A percentile compares a stretch with the other conserved stretches of the same genome.
Evolutionary conservation across 768 basidiomycete species (phyloP).

Genomic region (Hericium coralloides): DNA sequence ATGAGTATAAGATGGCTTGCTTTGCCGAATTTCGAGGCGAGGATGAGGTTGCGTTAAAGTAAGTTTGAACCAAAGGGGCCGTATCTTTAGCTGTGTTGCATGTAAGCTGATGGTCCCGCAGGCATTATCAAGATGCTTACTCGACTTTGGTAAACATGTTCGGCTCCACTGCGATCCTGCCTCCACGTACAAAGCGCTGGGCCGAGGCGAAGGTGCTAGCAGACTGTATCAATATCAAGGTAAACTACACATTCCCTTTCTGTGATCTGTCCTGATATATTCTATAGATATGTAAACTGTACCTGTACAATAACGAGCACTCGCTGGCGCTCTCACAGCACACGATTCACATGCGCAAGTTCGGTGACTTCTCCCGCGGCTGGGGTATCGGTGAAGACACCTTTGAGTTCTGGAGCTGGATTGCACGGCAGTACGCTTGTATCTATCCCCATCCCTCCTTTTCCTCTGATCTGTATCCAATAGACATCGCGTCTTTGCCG

Average conservation of each 20-base stretch:
- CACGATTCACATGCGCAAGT: slow-evolving; percentile 75
- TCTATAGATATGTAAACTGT: slow-evolving; percentile 75
- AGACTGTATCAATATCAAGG: slow-evolving; percentile 89
- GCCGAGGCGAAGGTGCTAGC: slow-evolving; percentile 96
- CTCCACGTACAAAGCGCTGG: slow-evolving; percentile 94
- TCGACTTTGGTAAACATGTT: slow-evolving; percentile 80
- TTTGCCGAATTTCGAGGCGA: slow-evolving; percentile 95
- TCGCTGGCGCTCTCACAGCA: slow-evolving; percentile 75
- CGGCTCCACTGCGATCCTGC: slow-evolving; percentile 74
- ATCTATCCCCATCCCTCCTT: not conserved
- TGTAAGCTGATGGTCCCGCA: slow-evolving; percentile 20
- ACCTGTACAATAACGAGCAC: slow-evolving; percentile 86
- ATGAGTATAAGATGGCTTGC: slow-evolving; percentile 95
- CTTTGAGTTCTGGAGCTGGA: slow-evolving; percentile 97
- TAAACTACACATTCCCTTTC: slow-evolving; percentile 20
- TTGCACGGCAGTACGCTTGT: slow-evolving; percentile 70
- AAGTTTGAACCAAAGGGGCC: slow-evolving; percentile 18
- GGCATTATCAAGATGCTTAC: slow-evolving; percentile 95
- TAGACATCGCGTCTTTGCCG: slow-evolving; percentile 85
- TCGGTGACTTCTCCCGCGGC: slow-evolving; percentile 76
- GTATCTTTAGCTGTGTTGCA: not conserved
- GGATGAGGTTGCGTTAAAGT: slow-evolving; percentile 90
- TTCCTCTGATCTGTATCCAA: not conserved
- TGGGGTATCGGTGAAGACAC: slow-evolving; percentile 98
- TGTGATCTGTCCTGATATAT: not conserved